Evolutionary conservation across 768 basidiomycete species (phyloP), one percentile per base, ranked within the genome.

Genomic region (Lyophyllum decastes): DNA sequence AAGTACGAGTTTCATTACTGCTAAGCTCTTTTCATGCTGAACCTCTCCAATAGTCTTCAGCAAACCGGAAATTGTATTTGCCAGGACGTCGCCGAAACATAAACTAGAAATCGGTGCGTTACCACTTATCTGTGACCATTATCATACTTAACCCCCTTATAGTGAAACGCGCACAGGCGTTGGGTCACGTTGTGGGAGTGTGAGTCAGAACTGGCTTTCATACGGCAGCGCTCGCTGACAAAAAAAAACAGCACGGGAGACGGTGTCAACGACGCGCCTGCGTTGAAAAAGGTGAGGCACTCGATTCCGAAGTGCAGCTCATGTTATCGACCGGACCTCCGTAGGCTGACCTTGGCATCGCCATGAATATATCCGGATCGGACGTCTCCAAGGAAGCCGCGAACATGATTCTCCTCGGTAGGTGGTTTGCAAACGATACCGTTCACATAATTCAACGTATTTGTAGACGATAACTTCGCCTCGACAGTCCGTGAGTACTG

Each of bases 341-440:
- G 21, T 53, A 81, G 78, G 86, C 87, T 26, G 87, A 88, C 61
- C 76, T 89, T 22, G 87, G 87, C 27, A 88, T 88, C 63, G 86
- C 87, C 0, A 89, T 89, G 87, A 88, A 88, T 63, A 84, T 88
- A 34, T 87, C 86, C 24, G 87, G 87, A 33, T 88, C 86, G 4
- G 87, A 88, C 60, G 87, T 88, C 11, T 87, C 86, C 1, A 88
- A 89, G 64, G 87, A 88, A 69, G 87, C 87, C 2, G 87, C 87
- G 1, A 84, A 89, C 67, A 88, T 89, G 86, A 86, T 89, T 63
- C 73, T 89, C 14, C 77, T 88, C 4, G 85, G 84, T 84, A 59
- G 51, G 66, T 24, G n/a, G 22, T 19, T 19, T 59, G 12, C 17
- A 38, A 52, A 6, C 24, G n/a, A 19, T 24, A 17, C 21, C 14